Evolutionary conservation across 2,329 filamentous ascomycete genomes (phyloP).

Genomic region (Diaporthe humulicola): DNA sequence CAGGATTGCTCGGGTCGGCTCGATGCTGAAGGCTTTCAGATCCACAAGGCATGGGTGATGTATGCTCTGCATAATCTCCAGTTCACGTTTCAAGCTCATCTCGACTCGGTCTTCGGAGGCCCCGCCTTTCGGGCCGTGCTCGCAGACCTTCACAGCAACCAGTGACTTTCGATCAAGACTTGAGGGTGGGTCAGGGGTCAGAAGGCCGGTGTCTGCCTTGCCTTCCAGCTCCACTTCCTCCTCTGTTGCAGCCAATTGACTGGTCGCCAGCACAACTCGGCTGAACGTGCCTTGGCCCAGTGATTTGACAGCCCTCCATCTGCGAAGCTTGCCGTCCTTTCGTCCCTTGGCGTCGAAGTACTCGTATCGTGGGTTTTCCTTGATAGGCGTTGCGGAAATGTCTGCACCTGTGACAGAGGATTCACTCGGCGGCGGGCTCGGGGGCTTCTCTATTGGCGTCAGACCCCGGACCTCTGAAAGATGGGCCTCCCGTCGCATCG

Average conservation of each 20-base stretch:
- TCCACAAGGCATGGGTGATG: constrained; percentile 92
- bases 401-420: constrained; percentile 68
- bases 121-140: constrained; percentile 93
- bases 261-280: constrained; percentile 91
- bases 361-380: constrained; percentile 62
- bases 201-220: constrained; percentile 46
- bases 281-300: constrained; percentile 97
- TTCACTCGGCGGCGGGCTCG: constrained; percentile 87
- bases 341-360: constrained; percentile 79
- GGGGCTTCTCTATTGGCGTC: constrained; percentile 72
- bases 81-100: constrained; percentile 91
- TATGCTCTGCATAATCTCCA: constrained; percentile 92
- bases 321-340: constrained; percentile 76
- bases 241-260: constrained; percentile 71
- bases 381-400: constrained; percentile 41
- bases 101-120: constrained; percentile 94
- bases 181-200: constrained; percentile 47
- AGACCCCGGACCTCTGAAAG: constrained; percentile 84
- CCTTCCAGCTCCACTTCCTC: constrained; percentile 53
- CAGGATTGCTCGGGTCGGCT: constrained; percentile 84
- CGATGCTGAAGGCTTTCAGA: constrained; percentile 91
- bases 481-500: constrained; percentile 81
- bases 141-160: constrained; percentile 95
- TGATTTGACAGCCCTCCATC: constrained; percentile 83
- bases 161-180: constrained; percentile 79